Percentiles rank a stretch among this genome's conserved stretches.
phyloP scores from a whole-genome alignment of 2,329 filamentous ascomycete species.

The Curvularia spicifera region DNA sequence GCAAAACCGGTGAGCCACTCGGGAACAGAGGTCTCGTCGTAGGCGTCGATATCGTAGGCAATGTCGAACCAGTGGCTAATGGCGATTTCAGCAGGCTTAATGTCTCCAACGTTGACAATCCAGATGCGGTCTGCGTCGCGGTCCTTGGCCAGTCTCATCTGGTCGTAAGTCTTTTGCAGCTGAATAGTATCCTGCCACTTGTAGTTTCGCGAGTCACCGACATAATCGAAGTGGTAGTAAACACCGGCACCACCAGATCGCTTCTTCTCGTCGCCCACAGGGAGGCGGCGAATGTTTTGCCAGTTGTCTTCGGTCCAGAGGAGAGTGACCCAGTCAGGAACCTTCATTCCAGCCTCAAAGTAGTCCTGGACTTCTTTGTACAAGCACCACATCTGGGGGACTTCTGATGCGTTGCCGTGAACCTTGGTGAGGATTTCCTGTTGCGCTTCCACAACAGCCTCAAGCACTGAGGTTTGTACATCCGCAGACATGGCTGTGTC shows the following conservation, averaged over 20 bases:
- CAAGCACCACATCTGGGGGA: slow-evolving; percentile 74
- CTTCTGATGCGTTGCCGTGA: slow-evolving; percentile 58
- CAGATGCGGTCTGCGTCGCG: slow-evolving; percentile 66
- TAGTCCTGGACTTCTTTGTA: slow-evolving; percentile 78
- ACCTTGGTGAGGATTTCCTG: slow-evolving; percentile 64
- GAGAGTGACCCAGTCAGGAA: slow-evolving; percentile 70
- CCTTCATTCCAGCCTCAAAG: slow-evolving; percentile 66
- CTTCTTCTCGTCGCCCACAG: slow-evolving; percentile 64
- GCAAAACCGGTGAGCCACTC: slow-evolving; percentile 66
- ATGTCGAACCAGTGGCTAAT: slow-evolving; percentile 72
- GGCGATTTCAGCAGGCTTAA: slow-evolving; percentile 70
- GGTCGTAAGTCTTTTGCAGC: slow-evolving; percentile 68
- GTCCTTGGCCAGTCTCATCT: slow-evolving; percentile 68
- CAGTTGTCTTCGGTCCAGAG: slow-evolving; percentile 75
- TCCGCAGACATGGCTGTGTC: slow-evolving; percentile 67
- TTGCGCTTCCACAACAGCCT: slow-evolving; percentile 67
- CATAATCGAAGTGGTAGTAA: slow-evolving; percentile 71
- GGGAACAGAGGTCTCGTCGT: slow-evolving; percentile 62
- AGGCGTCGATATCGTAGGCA: slow-evolving; percentile 67
- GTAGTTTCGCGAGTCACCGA: slow-evolving; percentile 65
- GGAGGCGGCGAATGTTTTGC: slow-evolving; percentile 69
- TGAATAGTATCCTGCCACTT: slow-evolving; percentile 70
- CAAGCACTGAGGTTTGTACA: slow-evolving; percentile 65
- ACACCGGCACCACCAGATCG: slow-evolving; percentile 69
- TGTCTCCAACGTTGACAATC: slow-evolving; percentile 71